Evolutionary conservation across 2,329 filamentous ascomycete genomes (phyloP).

Genomic region (Fusarium pilosicola): DNA sequence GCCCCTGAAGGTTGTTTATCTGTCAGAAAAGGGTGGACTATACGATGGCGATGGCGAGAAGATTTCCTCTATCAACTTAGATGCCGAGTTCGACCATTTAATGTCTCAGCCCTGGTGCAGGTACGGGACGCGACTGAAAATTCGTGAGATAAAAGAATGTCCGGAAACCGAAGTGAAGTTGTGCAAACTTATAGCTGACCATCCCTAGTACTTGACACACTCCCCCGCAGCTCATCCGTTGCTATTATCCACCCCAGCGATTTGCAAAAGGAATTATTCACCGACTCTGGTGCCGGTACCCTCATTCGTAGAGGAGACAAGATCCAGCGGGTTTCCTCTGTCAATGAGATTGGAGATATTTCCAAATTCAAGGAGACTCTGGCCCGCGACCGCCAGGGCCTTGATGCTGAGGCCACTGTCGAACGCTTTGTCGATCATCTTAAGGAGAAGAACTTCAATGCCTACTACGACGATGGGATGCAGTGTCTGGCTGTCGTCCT

Average conservation of each 20-base stretch:
- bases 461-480: slow-evolving; percentile 94
- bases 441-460: slow-evolving; percentile 81
- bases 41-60: slow-evolving; percentile 94
- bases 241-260: slow-evolving; percentile 98
- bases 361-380: slow-evolving; percentile 83
- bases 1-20: slow-evolving; percentile 96
- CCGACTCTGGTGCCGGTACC: slow-evolving; percentile 93
- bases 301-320: slow-evolving; percentile 93
- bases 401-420: slow-evolving; percentile 84
- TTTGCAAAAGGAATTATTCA: slow-evolving; percentile 96
- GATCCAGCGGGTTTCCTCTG: slow-evolving; percentile 76
- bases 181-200: background rate
- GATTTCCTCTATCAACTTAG: slow-evolving; percentile 96
- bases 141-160: slow-evolving; percentile 61
- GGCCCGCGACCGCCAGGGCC: slow-evolving; percentile 80
- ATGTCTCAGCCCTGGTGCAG: slow-evolving; percentile 96
- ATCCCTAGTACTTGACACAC: slow-evolving; percentile 74
- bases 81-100: slow-evolving; percentile 92
- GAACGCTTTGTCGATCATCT: slow-evolving; percentile 87
- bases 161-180: background rate
- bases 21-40: slow-evolving; percentile 97
- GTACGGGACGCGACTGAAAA: slow-evolving; percentile 95
- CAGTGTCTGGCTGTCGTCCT: slow-evolving; percentile 91
- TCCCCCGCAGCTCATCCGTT: slow-evolving; percentile 92
- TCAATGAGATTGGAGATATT: slow-evolving; percentile 80